Evolutionary conservation across 441 rosid species (phyloP).

Genomic region (Geranium incanum): DNA sequence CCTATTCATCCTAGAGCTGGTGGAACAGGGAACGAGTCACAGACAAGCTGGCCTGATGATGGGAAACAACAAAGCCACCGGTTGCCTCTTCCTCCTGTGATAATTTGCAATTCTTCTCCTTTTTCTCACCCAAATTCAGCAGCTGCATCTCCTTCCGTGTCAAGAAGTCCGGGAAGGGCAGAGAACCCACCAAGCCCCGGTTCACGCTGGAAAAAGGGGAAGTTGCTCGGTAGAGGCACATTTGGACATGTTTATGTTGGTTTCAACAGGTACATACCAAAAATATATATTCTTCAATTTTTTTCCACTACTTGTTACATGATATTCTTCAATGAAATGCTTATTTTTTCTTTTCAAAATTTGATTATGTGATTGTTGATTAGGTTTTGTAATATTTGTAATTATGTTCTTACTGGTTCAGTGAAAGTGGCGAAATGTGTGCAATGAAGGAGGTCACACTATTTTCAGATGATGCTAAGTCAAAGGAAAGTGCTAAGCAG

Average conservation of each 20-base stretch:
- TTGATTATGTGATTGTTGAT: slow-evolving; percentile 1
- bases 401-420: slow-evolving; percentile 18
- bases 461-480: slow-evolving; percentile 53
- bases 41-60: slow-evolving; percentile 38
- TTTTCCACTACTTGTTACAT: too few relatives aligned
- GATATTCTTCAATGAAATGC: too few relatives aligned
- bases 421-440: slow-evolving; percentile 58
- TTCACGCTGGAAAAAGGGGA: slow-evolving; percentile 54
- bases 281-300: too few relatives aligned
- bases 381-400: slow-evolving; percentile 15
- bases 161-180: slow-evolving; percentile 49
- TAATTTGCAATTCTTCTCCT: slow-evolving; percentile 36
- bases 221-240: slow-evolving; percentile 49
- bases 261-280: slow-evolving; percentile 36
- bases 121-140: slow-evolving; percentile 47
- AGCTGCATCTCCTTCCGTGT: slow-evolving; percentile 44
- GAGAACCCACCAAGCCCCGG: slow-evolving; percentile 38
- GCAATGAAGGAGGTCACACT: slow-evolving; percentile 56
- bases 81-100: slow-evolving; percentile 52
- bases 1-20: slow-evolving; percentile 46
- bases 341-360: too few relatives aligned
- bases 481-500: slow-evolving; percentile 52
- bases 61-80: slow-evolving; percentile 50
- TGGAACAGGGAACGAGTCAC: slow-evolving; percentile 29
- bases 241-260: slow-evolving; percentile 56